Evolutionary conservation across 768 basidiomycete genomes (phyloP).

Genomic region (Tulasnella sp.): DNA sequence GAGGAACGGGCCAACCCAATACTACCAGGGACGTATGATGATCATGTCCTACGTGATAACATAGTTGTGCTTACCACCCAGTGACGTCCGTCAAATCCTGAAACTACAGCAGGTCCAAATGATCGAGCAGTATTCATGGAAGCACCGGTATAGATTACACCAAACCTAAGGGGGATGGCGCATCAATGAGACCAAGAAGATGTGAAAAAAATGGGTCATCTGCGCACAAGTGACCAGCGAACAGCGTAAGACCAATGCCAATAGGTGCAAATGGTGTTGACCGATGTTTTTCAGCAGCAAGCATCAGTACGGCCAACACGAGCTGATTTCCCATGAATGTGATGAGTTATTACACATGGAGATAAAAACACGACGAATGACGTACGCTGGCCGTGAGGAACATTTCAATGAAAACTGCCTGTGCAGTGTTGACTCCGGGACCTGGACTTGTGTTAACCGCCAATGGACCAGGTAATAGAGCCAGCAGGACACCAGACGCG

Average conservation of each 20-base stretch:
- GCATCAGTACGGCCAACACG: constrained; percentile 48
- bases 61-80: constrained; percentile 41
- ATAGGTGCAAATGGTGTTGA: constrained; percentile 57
- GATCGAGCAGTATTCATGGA: constrained; percentile 56
- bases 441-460: constrained; percentile 36
- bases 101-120: constrained; percentile 56
- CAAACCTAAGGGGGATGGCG: constrained; percentile 31
- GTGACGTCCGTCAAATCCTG: constrained; percentile 43
- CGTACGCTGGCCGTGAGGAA: constrained; percentile 48
- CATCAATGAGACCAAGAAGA: neutral
- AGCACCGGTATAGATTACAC: constrained; percentile 50
- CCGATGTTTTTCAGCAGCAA: constrained; percentile 57
- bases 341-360: neutral
- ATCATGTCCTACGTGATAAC: neutral
- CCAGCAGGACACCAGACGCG: constrained; percentile 42
- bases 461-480: constrained; percentile 41
- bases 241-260: constrained; percentile 53
- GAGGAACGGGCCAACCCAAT: constrained; percentile 58
- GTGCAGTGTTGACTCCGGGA: constrained; percentile 36
- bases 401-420: constrained; percentile 60
- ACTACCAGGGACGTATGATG: constrained; percentile 28
- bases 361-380: no score
- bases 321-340: constrained; percentile 5
- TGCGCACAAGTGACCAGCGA: constrained; percentile 46
- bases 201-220: neutral